Evolutionary conservation across 2,329 filamentous ascomycete species (phyloP), one percentile per base, ranked within the genome.

Genomic region (Bertia moriformis): DNA sequence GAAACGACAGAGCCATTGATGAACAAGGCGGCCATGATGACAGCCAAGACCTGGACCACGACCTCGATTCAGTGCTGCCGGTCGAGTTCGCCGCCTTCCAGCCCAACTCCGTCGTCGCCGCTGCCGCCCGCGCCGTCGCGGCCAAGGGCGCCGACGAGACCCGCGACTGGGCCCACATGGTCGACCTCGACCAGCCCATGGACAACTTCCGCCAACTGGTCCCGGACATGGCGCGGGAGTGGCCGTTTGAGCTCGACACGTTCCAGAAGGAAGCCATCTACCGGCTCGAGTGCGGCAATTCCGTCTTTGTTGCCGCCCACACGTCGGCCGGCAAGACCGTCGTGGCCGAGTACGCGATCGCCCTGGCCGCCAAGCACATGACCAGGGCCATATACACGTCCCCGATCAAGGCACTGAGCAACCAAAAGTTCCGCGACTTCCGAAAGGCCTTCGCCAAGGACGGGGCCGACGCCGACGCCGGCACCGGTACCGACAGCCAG

Each of bases 211-310:
- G 73, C 42, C 89, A 95, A 44, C 66, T 98, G 29, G 88, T 98
- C 4, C 89, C 91, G 0, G 83, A 96, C 43, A 95, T 96, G 87
- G 91, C 91, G 1, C 73, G 82, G 45, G 83, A 93, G 45, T 98
- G 88, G 83, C 88, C 89, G 0, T 98, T 98, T 48, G 91, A 98
- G 57, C 74, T 96, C 24, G 91, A 98, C 51, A 94, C 83, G 0
- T 98, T 98, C 61, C 91, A 98, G 54, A 98, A 98, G 54, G 91
- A 98, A 61, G 91, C 91, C 4, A 84, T 98, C 2, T 98, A 96
- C 55, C 91, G 96, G 59, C 73, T 98, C 3, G 91, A 98, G 55
- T 87, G 82, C 51, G 89, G 91, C 14, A 91, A 98, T 53, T 96
- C 89, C 0, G 91, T 98, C 18, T 98, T 98, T 51, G 91, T 98